Base-by-base conservation (phyloP, 1,284 basidiomycete species). In the Malassezia equina region DNA sequence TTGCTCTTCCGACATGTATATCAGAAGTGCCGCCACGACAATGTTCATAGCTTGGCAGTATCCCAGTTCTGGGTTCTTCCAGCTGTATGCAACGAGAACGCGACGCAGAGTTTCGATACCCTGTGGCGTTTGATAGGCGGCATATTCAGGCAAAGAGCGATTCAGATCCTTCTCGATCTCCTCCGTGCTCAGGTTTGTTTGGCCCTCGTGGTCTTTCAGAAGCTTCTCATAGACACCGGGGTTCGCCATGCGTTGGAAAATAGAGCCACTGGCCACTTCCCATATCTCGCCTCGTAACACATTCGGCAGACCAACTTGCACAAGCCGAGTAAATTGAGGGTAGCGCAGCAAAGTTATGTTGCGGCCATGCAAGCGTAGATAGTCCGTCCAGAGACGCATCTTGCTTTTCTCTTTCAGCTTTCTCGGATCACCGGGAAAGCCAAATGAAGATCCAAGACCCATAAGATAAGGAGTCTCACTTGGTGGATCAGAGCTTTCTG, bases 121-220 rank as follows among this genome's bases (percentile, higher is more conserved):
- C 39, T 69, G 58, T 2, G 62, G 52, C 8, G 61, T 60, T 46
- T 74, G 71, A 39, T 68, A 74, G 15, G 66, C 71, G 1, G 67
- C 64, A 44, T 72, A 74, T 39, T 74, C 71, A 7, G 74, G 74
- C 17, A 75, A 54, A 40, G 65, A 67, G 19, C 94, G 82, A 76
- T 95, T 93, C 34, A 99, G 77, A 75, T 99, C 94, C 77, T 99
- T 99, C 77, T 98, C 94, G 47, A 99, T 99, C 75, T 99, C 94
- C 74, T 99, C 94, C 0, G 93, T 94, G 66, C 88, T 90, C 7
- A 86, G 86, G 49, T 82, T 90, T 21, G 82, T 83, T 56, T 84
- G 81, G 11, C 88, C 90, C 52, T 81, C 80, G 74, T 93, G 85
- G 50, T 88, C 83, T 48, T 83, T 81, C 7, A 95, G 77, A 25